Evolutionary conservation across 257 asterid genomes (phyloP).

Genomic region (Galeopsis tetrahit): DNA sequence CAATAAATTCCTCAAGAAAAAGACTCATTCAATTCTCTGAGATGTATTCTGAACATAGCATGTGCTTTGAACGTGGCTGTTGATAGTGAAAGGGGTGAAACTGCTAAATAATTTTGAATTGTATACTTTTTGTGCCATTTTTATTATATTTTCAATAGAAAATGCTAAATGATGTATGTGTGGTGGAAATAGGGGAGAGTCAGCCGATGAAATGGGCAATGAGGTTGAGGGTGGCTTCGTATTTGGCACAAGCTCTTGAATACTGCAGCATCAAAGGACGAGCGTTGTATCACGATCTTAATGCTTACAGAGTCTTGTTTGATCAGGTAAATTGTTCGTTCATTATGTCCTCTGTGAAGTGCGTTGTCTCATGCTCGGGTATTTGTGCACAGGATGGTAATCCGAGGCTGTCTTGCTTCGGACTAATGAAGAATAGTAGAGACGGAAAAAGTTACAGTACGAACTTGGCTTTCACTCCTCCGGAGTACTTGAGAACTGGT

Average conservation of each 20-base stretch:
- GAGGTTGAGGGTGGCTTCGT: slow-evolving; percentile 61
- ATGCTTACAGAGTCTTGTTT: slow-evolving; percentile 66
- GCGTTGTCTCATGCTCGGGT: slow-evolving; percentile 8
- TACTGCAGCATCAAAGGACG: slow-evolving; percentile 57
- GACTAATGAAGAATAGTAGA: slow-evolving; percentile 64
- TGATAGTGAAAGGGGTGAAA: not conserved
- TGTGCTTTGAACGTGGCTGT: slow-evolving; percentile 1
- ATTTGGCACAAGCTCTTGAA: slow-evolving; percentile 63
- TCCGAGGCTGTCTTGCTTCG: slow-evolving; percentile 66
- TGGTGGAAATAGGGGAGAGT: slow-evolving; percentile 49
- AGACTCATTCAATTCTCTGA: slow-evolving; percentile 5
- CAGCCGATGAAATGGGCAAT: slow-evolving; percentile 70
- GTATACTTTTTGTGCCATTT: not conserved
- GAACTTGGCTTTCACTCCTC: slow-evolving; percentile 65
- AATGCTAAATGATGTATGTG: slow-evolving; percentile 16
- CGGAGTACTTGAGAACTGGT: slow-evolving; percentile 68
- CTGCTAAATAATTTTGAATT: not conserved
- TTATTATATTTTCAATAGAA: not conserved
- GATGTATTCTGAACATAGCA: slow-evolving; percentile 16
- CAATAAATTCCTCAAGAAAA: not conserved
- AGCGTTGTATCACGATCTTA: slow-evolving; percentile 61
- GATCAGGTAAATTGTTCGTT: slow-evolving; percentile 46
- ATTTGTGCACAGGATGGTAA: slow-evolving; percentile 50
- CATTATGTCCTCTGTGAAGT: not conserved
- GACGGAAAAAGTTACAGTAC: slow-evolving; percentile 69